Conservation (phyloP, 75 land plant genomes). For the Selaginella moellendorffii region DNA sequence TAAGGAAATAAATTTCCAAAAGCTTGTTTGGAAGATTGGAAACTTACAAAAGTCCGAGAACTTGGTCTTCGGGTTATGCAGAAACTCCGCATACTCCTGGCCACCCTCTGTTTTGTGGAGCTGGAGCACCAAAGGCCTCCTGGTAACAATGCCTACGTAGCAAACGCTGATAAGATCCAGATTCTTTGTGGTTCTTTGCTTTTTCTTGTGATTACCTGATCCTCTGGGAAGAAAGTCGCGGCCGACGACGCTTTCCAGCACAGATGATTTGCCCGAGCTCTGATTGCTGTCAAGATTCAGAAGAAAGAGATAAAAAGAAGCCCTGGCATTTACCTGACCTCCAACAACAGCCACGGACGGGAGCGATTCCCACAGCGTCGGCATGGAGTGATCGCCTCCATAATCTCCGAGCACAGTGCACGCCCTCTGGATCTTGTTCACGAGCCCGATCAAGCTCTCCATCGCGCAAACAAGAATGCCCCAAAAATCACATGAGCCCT, state of each 20-base stretch:
- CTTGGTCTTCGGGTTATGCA: constrained; percentile 59
- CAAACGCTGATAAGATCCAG: background rate
- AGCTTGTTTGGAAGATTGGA: background rate
- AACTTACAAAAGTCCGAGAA: constrained; percentile 66
- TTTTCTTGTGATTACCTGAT: too few species aligned
- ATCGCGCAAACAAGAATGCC: too few species aligned
- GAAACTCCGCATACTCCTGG: constrained; percentile 74
- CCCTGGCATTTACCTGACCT: constrained; percentile 42
- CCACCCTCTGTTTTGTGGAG: constrained; percentile 73
- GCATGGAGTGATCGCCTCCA: constrained; percentile 42
- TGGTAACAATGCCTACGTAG: constrained; percentile 72
- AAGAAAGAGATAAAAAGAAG: too few species aligned
- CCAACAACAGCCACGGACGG: constrained; percentile 84
- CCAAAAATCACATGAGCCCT: too few species aligned
- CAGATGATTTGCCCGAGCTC: constrained; percentile 64
- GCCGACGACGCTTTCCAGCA: constrained; percentile 51
- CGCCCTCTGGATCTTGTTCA: constrained; percentile 52
- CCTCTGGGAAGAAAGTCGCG: constrained; percentile 51
- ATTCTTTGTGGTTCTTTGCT: too few species aligned
- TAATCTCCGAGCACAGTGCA: too few species aligned
- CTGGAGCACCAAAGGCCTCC: constrained; percentile 81
- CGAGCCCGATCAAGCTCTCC: constrained; percentile 51
- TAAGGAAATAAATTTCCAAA: background rate
- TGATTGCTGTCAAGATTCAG: too few species aligned
- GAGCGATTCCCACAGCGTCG: constrained; percentile 69